Percentiles rank a stretch among this genome's conserved stretches.
Evolutionary conservation across 768 basidiomycete species (phyloP).

Genomic region (Myochromella boudieri): DNA sequence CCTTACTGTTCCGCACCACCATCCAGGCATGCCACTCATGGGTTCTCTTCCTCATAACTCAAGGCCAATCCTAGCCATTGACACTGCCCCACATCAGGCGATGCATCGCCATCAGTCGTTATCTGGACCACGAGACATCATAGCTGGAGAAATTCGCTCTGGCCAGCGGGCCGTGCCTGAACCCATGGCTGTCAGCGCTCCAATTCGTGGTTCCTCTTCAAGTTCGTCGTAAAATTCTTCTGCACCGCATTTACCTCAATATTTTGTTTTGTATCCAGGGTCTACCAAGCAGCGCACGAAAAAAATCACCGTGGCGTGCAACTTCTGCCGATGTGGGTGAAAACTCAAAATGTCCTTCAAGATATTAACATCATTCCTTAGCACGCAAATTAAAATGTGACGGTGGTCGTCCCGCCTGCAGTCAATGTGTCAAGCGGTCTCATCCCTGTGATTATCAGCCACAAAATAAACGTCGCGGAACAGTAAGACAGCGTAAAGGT

Average conservation of each 20-base stretch:
- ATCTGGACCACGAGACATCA: conserved; percentile 46
- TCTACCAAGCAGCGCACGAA: conserved; percentile 70
- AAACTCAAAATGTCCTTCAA: conserved; percentile 7
- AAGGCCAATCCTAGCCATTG: conserved; percentile 61
- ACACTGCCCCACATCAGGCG: conserved; percentile 51
- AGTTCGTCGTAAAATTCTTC: conserved; percentile 37
- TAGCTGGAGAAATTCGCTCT: conserved; percentile 43
- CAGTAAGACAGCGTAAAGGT: conserved; percentile 54
- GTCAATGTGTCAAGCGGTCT: conserved; percentile 77
- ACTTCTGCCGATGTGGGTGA: conserved; percentile 84
- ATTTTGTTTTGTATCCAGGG: conserved; percentile 32
- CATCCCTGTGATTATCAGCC: conserved; percentile 82
- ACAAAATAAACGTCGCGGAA: conserved; percentile 71
- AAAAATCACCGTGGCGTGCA: conserved; percentile 89
- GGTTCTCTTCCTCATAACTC: conserved; percentile 44
- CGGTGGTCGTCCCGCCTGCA: conserved; percentile 79
- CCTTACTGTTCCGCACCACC: conserved; percentile 45
- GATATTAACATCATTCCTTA: conserved; percentile 33
- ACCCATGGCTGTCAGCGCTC: conserved; percentile 31
- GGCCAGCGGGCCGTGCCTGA: conserved; percentile 46
- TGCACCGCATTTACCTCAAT: conserved; percentile 5
- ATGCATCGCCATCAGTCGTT: conserved; percentile 46
- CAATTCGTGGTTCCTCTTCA: conserved; percentile 30
- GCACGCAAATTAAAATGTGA: conserved; percentile 90
- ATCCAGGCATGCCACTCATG: conserved; percentile 39